Conservation (phyloP, 176 grass and related monocot species). For the Carex parvula region DNA sequence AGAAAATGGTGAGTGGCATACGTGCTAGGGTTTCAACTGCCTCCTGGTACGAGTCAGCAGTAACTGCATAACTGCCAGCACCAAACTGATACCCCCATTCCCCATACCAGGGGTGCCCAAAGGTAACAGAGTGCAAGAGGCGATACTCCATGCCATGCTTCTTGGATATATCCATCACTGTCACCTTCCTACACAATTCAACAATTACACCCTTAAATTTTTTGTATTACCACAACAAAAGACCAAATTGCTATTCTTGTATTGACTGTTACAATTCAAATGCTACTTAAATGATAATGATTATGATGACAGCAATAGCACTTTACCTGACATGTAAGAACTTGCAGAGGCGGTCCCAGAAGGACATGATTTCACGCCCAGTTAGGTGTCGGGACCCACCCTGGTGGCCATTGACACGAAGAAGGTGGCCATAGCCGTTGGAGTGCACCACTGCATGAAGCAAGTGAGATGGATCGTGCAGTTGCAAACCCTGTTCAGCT, state of each 20-base stretch:
- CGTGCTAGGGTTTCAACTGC: conserved; percentile 65
- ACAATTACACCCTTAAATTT: background rate
- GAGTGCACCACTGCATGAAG: conserved; percentile 92
- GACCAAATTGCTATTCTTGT: too few species aligned
- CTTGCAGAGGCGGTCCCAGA: conserved; percentile 90
- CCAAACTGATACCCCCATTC: conserved; percentile 97
- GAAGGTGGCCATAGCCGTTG: conserved; percentile 91
- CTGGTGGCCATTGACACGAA: conserved; percentile 87
- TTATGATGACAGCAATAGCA: background rate
- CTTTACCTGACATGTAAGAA: conserved; percentile 72
- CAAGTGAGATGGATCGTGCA: conserved; percentile 75
- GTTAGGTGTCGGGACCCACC: conserved; percentile 75
- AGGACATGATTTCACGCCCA: conserved; percentile 84
- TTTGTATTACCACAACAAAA: too few species aligned
- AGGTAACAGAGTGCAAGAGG: conserved; percentile 69
- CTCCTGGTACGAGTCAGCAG: conserved; percentile 52
- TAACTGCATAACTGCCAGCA: conserved; percentile 80
- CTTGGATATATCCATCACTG: conserved; percentile 95
- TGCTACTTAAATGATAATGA: background rate
- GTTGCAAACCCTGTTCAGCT: conserved; percentile 53
- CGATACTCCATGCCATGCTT: conserved; percentile 95
- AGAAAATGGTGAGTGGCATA: conserved; percentile 53
- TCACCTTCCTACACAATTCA: conserved; percentile 62
- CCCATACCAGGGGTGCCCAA: conserved; percentile 83
- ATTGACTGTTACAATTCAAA: background rate